These are phyloP conservation scores for Quercus alba DNA, from an alignment of 306 rosid genomes.

Conservation along the genomic window DNA sequence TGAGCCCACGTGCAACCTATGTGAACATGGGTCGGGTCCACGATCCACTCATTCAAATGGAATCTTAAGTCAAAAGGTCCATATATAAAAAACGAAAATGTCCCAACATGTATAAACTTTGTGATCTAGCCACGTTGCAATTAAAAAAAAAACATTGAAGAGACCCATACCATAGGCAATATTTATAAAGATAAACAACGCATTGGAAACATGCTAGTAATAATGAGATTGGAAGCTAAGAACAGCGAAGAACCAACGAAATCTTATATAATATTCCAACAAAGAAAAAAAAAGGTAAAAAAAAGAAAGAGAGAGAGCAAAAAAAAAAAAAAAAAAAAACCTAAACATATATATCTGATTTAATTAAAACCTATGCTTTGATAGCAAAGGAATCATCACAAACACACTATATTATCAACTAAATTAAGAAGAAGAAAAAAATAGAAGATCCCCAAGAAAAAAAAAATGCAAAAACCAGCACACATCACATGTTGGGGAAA, in stretches of 20 bases:
- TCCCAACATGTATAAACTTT: slow-evolving; percentile 11
- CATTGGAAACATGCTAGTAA: slow-evolving; percentile 50
- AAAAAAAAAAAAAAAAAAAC: not conserved
- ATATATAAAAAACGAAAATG: slow-evolving; percentile 6
- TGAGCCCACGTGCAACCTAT: slow-evolving; percentile 54
- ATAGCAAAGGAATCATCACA: slow-evolving; percentile 56
- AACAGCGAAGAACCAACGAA: slow-evolving; percentile 20
- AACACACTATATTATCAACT: slow-evolving; percentile 50
- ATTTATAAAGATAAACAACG: not conserved
- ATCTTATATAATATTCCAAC: slow-evolving; percentile 25
- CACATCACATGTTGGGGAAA: slow-evolving; percentile 49
- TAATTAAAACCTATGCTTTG: slow-evolving; percentile 37
- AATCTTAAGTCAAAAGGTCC: slow-evolving; percentile 17
- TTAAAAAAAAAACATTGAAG: slow-evolving; percentile 1
- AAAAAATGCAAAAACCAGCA: slow-evolving; percentile 38
- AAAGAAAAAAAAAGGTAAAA: not conserved
- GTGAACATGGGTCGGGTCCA: slow-evolving; percentile 43
- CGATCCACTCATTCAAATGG: slow-evolving; percentile 13
- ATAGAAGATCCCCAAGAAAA: slow-evolving; percentile 17
- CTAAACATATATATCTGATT: slow-evolving; percentile 33
- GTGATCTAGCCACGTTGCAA: slow-evolving; percentile 12
- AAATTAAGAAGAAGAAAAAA: slow-evolving; percentile 7
- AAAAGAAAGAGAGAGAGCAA: not conserved
- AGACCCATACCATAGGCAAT: slow-evolving; percentile 21
- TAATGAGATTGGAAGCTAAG: slow-evolving; percentile 28